Evolutionary conservation across 2,329 filamentous ascomycete genomes (phyloP), one percentile per base, ranked within the genome.

Genomic region (Aspergillus fischeri): DNA sequence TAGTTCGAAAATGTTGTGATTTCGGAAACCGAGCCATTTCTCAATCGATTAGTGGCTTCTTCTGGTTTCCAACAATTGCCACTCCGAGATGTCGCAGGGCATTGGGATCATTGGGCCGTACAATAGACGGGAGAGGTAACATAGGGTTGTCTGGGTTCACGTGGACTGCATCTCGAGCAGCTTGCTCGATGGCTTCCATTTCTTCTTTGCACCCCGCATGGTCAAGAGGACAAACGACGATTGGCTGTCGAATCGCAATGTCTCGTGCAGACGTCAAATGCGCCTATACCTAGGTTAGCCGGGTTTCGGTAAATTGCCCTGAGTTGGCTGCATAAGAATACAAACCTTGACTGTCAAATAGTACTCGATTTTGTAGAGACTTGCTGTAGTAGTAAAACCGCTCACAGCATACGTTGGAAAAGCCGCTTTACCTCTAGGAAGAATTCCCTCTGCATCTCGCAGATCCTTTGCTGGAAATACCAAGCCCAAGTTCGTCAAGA

Each of bases 281-380:
- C 42, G 92, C 93, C 93, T 97, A 65, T 8, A 52, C 10, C 4
- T 21, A 11, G 56, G 28, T 59, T 48, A 61, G 67, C 42, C 63
- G 55, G 53, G 20, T 53, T 29, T 28, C 38, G 52, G 50, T 24
- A 57, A 57, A 28, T 28, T 52, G 21, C 20, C 14, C 21, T 38
- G 32, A 20, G 32, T 24, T 21, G 27, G 11, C 10, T 17, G 17
- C 20, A 5, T 2, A 11, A 48, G 17, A 7, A n/a, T 11, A 58
- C 64, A 49, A 45, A 96, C 93, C 86, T 96, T 97, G 62, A 97
- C 91, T 53, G 86, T 92, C 54, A 97, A 78, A 73, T 93, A 99
- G 72, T 97, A 99, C 76, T 99, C 93, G 71, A 99, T 96, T 76
- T 97, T 97, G 80, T 99, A 99, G 14, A 99, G 83, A 38, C 89